Percentiles rank a stretch among this genome's conserved stretches.
Evolutionary conservation across 768 basidiomycete species (phyloP).

Genomic region (Scleroderma bovista): DNA sequence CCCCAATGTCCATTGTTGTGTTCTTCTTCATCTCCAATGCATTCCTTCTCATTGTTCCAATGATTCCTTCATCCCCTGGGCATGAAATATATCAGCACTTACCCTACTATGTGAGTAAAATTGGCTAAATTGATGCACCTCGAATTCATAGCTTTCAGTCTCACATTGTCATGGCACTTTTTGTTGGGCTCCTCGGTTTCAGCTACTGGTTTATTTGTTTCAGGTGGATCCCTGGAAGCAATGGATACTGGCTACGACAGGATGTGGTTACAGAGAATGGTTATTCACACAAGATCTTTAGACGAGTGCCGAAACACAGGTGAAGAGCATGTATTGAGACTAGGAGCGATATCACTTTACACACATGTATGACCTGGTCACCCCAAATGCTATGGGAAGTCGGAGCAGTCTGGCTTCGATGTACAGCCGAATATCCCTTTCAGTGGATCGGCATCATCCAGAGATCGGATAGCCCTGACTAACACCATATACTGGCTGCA

Average conservation of each 20-base stretch:
- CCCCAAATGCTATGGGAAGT: too few relatives aligned
- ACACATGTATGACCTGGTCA: too few relatives aligned
- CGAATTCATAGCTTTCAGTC: constrained; percentile 28
- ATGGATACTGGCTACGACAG: constrained; percentile 45
- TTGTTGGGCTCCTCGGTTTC: constrained; percentile 43
- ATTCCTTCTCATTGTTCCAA: constrained; percentile 56
- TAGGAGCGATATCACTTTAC: too few relatives aligned
- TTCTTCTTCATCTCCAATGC: constrained; percentile 63
- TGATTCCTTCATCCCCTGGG: constrained; percentile 55
- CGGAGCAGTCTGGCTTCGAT: too few relatives aligned
- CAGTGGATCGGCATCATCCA: too few relatives aligned
- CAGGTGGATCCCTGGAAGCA: constrained; percentile 42
- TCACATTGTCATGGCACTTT: constrained; percentile 43
- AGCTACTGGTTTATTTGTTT: constrained; percentile 55
- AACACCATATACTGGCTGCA: too few relatives aligned
- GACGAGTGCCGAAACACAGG: constrained; percentile 30
- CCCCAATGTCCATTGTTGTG: constrained; percentile 43
- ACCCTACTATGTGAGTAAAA: constrained; percentile 60
- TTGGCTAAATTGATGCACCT: neutral
- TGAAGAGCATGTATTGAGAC: neutral
- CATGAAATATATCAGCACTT: constrained; percentile 48
- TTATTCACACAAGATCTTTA: constrained; percentile 47
- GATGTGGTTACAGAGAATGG: constrained; percentile 51
- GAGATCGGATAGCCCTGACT: too few relatives aligned
- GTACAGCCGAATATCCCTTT: too few relatives aligned